Base-by-base conservation (phyloP, 2,329 filamentous ascomycete species). In the Didymella pinodella region DNA sequence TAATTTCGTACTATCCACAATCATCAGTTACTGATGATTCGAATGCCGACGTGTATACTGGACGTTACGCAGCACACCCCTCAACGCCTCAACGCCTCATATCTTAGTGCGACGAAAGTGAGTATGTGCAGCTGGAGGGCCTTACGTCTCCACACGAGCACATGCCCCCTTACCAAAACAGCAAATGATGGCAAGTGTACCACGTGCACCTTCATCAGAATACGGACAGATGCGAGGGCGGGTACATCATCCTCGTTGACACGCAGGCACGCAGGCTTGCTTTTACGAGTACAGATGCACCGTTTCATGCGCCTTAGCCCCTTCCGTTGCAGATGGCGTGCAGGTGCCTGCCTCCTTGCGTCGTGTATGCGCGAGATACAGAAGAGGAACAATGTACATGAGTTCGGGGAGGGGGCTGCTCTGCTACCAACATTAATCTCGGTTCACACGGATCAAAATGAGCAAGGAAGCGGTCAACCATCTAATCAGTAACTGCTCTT, bases 391-490 rank as follows among this genome's bases (percentile, higher is more conserved):
- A 16, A 1, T 20, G 32, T 34, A 40, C 45, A 46, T 52, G 28
- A 12, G 1, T 3, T 20, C 36, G 40, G 26, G 20, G 48, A 36
- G 43, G 54, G 54, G 41, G 25, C 16, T 28, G 11, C 32, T 26
- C 40, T 46, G 26, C 11, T n/a, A 28, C 29, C 3, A 6, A 5
- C 1, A 22, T 25, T 22, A 7, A 26, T 38, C 4, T 20, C 28
- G n/a, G 29, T 31, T 22, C 22, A 3, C 22, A 22, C 22, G 22
- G 22, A 22, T 29, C 28, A 10, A 38, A 20, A 10, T 18, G 29
- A 44, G 48, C 36, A 52, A 51, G 48, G 43, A 57, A 44, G 36
- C 48, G 4, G 22, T 20, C n/a, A 41, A 53, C 22, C 25, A 29
- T 10, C 32, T 10, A 14, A 47, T 1, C 14, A 11, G 12, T 16